Evolutionary conservation across 2,329 filamentous ascomycete genomes (phyloP).

Genomic region (Ophiostoma perfectum): DNA sequence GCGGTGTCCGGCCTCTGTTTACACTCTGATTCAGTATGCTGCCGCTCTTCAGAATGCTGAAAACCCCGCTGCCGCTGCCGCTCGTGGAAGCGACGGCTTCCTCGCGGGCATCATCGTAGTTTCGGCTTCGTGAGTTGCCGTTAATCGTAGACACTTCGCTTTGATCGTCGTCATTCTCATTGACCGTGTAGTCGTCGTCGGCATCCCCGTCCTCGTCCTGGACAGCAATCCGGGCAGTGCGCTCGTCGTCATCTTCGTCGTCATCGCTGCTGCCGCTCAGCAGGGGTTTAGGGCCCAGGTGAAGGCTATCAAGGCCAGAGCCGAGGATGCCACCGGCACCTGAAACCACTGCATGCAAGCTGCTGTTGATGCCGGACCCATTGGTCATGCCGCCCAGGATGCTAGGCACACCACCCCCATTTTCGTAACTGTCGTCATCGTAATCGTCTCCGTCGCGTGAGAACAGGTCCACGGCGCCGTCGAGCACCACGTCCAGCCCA

Average conservation of each 20-base stretch:
- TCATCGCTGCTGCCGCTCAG: constrained; percentile 31
- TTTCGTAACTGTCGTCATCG: constrained; percentile 24
- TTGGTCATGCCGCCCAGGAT: constrained; percentile 12
- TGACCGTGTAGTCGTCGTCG: constrained; percentile 29
- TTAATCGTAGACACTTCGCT: constrained; percentile 31
- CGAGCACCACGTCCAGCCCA: constrained; percentile 60
- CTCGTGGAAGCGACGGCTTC: neutral
- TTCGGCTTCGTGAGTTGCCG: constrained; percentile 8
- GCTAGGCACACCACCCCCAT: constrained; percentile 14
- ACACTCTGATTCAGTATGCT: constrained; percentile 46
- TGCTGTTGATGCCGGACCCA: constrained; percentile 22
- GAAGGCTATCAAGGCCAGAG: constrained; percentile 11
- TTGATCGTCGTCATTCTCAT: constrained; percentile 35
- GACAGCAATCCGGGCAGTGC: constrained; percentile 31
- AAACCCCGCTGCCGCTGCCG: constrained; percentile 43
- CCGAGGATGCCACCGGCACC: constrained; percentile 17
- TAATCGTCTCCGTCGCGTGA: constrained; percentile 26
- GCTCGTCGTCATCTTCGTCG: constrained; percentile 26
- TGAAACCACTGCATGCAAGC: constrained; percentile 26
- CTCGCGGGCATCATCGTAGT: neutral
- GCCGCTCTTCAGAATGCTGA: constrained; percentile 59
- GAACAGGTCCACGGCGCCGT: constrained; percentile 55
- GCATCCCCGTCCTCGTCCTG: constrained; percentile 34
- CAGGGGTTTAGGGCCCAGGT: constrained; percentile 21
- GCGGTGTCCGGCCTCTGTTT: constrained; percentile 19